phyloP scores from a whole-genome alignment of 179 eudicot species.

The Carnegiea gigantea region DNA sequence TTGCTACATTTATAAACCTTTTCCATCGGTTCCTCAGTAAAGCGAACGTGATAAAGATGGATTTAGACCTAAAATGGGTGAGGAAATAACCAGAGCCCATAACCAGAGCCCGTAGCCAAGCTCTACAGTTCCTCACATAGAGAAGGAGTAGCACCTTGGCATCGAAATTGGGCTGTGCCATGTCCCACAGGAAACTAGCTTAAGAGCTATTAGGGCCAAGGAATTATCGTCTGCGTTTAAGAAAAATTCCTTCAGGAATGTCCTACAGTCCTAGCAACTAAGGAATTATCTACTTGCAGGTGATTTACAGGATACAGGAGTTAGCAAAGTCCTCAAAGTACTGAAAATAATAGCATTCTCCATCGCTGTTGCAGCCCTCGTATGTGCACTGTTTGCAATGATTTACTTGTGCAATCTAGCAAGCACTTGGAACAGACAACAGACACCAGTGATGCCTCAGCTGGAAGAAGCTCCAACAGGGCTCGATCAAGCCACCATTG shows the following conservation, averaged over 20 bases:
- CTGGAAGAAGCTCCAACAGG: conserved; percentile 25
- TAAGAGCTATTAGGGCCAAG: too few species aligned
- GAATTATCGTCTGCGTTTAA: background rate
- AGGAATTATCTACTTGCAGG: conserved; percentile 25
- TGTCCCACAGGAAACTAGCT: background rate
- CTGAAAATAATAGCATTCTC: conserved; percentile 49
- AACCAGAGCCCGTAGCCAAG: background rate
- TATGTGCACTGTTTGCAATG: conserved; percentile 40
- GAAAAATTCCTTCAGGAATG: background rate
- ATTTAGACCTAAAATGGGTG: background rate
- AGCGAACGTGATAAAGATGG: background rate
- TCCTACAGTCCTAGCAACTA: background rate
- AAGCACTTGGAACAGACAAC: conserved; percentile 6
- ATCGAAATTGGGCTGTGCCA: background rate
- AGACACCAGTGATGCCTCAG: conserved; percentile 7
- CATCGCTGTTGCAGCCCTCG: conserved; percentile 41
- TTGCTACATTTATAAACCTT: background rate
- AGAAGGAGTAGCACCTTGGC: background rate
- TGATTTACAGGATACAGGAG: background rate
- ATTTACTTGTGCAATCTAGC: conserved; percentile 28
- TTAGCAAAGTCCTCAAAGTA: conserved; percentile 25
- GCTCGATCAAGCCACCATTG: conserved; percentile 44
- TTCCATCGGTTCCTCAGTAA: background rate
- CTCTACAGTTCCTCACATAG: too few species aligned
- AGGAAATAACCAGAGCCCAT: background rate